Evolutionary conservation across 2,329 filamentous ascomycete species (phyloP), one percentile per base, ranked within the genome.

Genomic region (Aspergillus persii): DNA sequence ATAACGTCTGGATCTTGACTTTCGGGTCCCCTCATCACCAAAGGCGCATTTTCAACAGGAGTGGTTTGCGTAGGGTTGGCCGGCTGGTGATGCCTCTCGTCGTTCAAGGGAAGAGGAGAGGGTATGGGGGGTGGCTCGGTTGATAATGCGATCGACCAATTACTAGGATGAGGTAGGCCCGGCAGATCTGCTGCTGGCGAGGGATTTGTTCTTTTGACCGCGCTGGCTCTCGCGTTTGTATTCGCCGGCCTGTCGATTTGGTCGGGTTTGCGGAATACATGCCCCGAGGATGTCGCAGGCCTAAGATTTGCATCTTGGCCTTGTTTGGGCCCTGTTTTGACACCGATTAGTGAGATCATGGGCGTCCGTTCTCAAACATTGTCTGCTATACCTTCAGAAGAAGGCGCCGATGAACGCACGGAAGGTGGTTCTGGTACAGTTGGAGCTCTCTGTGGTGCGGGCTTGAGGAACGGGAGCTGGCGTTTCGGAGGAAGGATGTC

Each of bases 401-500:
- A 26, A 49, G 56, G 26, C 54, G 47, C 8, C 4, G 44, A 11
- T 39, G 33, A 49, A 23, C 53, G 26, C 3, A 53, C 48, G 29
- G 56, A 47, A 26, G 59, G 33, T 51, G 18, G 8, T 33, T 50
- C 36, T 15, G 48, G 11, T 6, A 39, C 31, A 33, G 50, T 59
- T 11, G 41, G 60, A 2, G 63, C 9, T 52, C 61, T 66, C 54
- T 70, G 71, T 30, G 62, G 41, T 15, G 56, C 63, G 23, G 68
- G 66, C 56, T 69, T 76, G 29, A 68, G 55, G 57, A 80, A 80
- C 2, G 78, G 78, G 0, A 80, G 69, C 15, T 74, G 68, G 60
- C 78, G 63, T 60, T 71, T 78, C 23, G 78, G 78, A 15, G 78
- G 78, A n/a, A 80, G 67, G 54, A 72, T 65, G 50, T 74, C 63